Conservation (phyloP, 139 green algal species). For the Chlamydomonas sp. region DNA sequence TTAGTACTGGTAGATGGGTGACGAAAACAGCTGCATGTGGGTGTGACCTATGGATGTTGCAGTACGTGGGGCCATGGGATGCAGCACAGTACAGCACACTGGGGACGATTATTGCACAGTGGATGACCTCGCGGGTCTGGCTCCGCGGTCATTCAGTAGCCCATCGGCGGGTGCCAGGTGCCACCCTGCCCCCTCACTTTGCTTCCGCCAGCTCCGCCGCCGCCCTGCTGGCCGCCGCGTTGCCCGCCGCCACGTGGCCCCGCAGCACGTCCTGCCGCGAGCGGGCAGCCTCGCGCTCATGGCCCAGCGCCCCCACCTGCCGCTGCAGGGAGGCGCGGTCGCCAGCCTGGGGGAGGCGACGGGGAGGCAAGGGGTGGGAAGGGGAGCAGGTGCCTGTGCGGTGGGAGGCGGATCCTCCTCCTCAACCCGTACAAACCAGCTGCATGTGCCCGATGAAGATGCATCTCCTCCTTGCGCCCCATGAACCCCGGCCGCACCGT, state of each 20-base stretch:
- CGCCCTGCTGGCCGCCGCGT: background rate
- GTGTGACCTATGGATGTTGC: too few relatives aligned
- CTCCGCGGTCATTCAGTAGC: background rate
- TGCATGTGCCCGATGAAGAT: too few relatives aligned
- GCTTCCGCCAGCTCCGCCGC: constrained; percentile 24
- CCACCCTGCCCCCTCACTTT: constrained; percentile 25
- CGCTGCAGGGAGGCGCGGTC: constrained; percentile 16
- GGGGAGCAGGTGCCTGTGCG: background rate
- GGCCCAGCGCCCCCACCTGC: constrained; percentile 28
- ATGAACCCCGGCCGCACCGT: too few relatives aligned
- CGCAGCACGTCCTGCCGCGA: constrained; percentile 17
- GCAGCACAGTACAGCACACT: too few relatives aligned
- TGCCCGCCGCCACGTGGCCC: constrained; percentile 14
- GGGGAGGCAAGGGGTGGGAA: background rate
- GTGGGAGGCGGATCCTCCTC: too few relatives aligned
- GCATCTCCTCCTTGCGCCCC: too few relatives aligned
- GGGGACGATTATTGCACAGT: too few relatives aligned
- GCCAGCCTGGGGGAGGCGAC: background rate
- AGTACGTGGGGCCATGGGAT: too few relatives aligned
- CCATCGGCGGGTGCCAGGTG: background rate
- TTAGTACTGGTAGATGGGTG: background rate
- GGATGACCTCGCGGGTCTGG: too few relatives aligned
- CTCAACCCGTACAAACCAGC: too few relatives aligned
- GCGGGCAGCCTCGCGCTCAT: constrained; percentile 48
- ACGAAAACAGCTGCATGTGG: too few relatives aligned